A percentile compares a stretch with the other conserved stretches of the same genome.
phyloP scores from a whole-genome alignment of 139 green algal species.

The Tetraselmis striata region DNA sequence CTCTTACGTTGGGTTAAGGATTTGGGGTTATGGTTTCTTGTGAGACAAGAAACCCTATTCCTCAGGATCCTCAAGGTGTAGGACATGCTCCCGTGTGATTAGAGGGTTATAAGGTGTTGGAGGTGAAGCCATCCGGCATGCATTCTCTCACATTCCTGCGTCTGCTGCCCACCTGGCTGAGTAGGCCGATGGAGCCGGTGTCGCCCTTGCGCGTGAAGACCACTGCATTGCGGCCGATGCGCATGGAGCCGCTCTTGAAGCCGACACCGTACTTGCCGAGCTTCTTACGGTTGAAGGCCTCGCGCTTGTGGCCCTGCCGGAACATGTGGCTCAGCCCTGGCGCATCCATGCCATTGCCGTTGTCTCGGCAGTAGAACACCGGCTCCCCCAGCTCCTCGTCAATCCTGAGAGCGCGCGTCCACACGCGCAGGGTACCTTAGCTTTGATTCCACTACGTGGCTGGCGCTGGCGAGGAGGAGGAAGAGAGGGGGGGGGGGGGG shows the following conservation, averaged over 20 bases:
- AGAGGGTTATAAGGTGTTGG: not conserved
- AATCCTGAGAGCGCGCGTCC: too few species aligned
- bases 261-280: constrained; percentile 31
- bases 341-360: constrained; percentile 26
- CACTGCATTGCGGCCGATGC: constrained; percentile 23
- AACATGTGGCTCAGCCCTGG: constrained; percentile 18
- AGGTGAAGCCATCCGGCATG: not conserved
- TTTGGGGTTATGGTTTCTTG: not conserved
- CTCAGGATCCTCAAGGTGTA: not conserved
- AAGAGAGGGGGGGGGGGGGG: too few species aligned
- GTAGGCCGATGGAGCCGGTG: constrained; percentile 10
- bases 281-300: constrained; percentile 18
- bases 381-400: constrained; percentile 12
- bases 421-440: not conserved
- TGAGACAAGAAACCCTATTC: not conserved
- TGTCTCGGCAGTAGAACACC: constrained; percentile 17
- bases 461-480: too few species aligned
- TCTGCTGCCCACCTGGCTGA: constrained; percentile 4
- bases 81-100: too few species aligned
- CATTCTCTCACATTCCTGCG: too few species aligned
- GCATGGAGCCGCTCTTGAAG: constrained; percentile 36
- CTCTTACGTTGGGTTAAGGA: not conserved
- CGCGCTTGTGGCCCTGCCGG: constrained; percentile 10
- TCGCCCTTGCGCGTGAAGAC: constrained; percentile 21
- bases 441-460: too few species aligned